Base-by-base conservation (phyloP, 2,329 filamentous ascomycete species). In the Monilinia fructicola region DNA sequence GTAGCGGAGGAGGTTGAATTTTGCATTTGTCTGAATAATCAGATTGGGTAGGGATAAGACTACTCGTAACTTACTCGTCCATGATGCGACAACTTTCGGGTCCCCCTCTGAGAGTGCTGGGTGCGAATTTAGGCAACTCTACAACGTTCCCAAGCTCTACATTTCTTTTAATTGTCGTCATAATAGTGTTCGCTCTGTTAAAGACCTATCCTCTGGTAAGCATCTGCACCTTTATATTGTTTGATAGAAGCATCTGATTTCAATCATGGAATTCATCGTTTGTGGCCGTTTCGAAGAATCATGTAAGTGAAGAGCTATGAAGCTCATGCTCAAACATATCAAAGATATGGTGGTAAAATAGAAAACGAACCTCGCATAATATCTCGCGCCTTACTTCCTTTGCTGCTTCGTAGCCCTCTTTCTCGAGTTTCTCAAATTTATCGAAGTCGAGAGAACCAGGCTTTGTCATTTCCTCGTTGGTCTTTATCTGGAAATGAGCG, bases 401-500 rank as follows among this genome's bases (percentile, higher is more conserved):
- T 0, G 95, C 94, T 44, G 81, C 79, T 61, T 95, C 90, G 74
- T 98, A 98, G 9, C 85, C 84, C 4, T 87, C 82, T 4, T 84
- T 83, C 77, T 97, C 94, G 9, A 87, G 79, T 71, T 84, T 85
- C 72, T 96, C 91, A 3, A 94, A 79, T 0, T 78, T 78, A 62
- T 82, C 79, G 73, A 88, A 93, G 21, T 89, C 84, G 1, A 88
- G 86, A 0, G 90, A 91, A 6, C 87, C 86, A 1, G 88, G 86
- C 28, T 80, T 75, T 0, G 88, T 92, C 72, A 89, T 79, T 1
- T 85, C 81, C 54, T 84, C 77, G 66, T 93, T 86, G 0, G 86
- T 85, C 74, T 93, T 95, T 69, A 96, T 90, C 74, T 97, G 92
- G 74, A 88, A 97, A 71, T 89, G 88, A 0, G 88, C 90, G 71